Conservation (phyloP, 257 asterid genomes). For the Solanum rostratum region DNA sequence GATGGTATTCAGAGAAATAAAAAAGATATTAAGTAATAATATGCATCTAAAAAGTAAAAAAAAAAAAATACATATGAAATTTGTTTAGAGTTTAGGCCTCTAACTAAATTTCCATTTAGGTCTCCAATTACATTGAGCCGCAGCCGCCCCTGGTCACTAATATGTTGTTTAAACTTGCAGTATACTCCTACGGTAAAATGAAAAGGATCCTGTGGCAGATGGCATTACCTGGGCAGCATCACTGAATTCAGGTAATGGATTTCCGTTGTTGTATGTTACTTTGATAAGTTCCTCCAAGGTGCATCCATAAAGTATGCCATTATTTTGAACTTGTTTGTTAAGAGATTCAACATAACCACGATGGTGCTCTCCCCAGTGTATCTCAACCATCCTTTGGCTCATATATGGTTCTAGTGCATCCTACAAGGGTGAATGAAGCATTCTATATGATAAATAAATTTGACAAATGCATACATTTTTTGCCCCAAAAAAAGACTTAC, state of each 20-base stretch:
- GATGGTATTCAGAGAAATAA: too few species aligned
- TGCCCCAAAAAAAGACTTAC: conserved; percentile 28
- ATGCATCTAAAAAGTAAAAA: too few species aligned
- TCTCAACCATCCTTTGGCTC: conserved; percentile 68
- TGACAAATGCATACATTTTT: not conserved
- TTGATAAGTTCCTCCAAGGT: conserved; percentile 72
- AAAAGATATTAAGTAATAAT: too few species aligned
- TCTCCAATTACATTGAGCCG: too few species aligned
- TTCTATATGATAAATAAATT: not conserved
- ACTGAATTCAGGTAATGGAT: conserved; percentile 77
- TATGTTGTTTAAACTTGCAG: not conserved
- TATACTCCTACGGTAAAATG: not conserved
- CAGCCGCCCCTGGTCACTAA: too few species aligned
- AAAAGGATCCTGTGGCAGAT: not conserved
- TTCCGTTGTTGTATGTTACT: conserved; percentile 73
- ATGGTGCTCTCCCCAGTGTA: conserved; percentile 92
- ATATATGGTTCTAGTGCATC: conserved; percentile 87
- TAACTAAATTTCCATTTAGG: too few species aligned
- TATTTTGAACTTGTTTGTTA: conserved; percentile 69
- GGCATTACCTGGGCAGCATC: conserved; percentile 77
- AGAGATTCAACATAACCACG: conserved; percentile 70
- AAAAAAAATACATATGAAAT: too few species aligned
- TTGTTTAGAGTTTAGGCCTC: too few species aligned
- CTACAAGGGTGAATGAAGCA: conserved; percentile 14
- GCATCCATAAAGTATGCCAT: conserved; percentile 57